Evolutionary conservation across 192 early-diverging fungal species (phyloP).

Genomic region (Linnemannia exigua): DNA sequence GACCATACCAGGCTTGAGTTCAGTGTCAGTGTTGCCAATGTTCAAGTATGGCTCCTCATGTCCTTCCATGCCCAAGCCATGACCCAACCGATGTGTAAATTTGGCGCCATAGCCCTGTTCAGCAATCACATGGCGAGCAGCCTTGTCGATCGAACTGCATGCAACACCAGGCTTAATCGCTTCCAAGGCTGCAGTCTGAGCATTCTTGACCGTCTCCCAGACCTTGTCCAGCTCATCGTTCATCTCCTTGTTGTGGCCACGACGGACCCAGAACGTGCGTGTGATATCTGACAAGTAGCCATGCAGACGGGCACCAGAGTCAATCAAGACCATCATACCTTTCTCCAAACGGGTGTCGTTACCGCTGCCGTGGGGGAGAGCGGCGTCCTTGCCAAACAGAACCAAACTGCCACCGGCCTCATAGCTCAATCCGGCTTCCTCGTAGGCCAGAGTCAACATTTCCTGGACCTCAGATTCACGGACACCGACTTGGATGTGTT

Average conservation of each 20-base stretch:
- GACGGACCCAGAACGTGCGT: constrained; percentile 62
- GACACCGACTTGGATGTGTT: constrained; percentile 47
- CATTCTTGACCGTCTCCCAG: constrained; percentile 62
- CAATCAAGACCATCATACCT: constrained; percentile 62
- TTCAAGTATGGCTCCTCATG: constrained; percentile 71
- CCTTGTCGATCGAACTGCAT: constrained; percentile 64
- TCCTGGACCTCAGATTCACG: constrained; percentile 54
- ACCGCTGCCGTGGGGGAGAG: constrained; percentile 63
- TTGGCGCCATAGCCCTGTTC: constrained; percentile 55
- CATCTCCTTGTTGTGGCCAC: constrained; percentile 35
- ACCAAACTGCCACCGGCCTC: constrained; percentile 53
- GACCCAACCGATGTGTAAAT: constrained; percentile 67
- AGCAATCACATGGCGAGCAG: constrained; percentile 56
- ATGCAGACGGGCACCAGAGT: constrained; percentile 60
- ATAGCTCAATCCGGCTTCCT: constrained; percentile 54
- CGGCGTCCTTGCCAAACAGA: constrained; percentile 64
- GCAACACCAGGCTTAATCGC: constrained; percentile 31
- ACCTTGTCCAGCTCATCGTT: constrained; percentile 59
- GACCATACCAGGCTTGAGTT: constrained; percentile 60
- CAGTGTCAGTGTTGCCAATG: constrained; percentile 57
- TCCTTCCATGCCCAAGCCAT: constrained; percentile 66
- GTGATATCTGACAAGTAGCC: constrained; percentile 66
- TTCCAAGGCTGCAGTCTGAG: constrained; percentile 57
- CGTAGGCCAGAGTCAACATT: constrained; percentile 49
- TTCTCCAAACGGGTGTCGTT: constrained; percentile 53